Percentiles rank a stretch among this genome's conserved stretches.
phyloP scores from a whole-genome alignment of 768 basidiomycete species.

The Auricularia sp. region DNA sequence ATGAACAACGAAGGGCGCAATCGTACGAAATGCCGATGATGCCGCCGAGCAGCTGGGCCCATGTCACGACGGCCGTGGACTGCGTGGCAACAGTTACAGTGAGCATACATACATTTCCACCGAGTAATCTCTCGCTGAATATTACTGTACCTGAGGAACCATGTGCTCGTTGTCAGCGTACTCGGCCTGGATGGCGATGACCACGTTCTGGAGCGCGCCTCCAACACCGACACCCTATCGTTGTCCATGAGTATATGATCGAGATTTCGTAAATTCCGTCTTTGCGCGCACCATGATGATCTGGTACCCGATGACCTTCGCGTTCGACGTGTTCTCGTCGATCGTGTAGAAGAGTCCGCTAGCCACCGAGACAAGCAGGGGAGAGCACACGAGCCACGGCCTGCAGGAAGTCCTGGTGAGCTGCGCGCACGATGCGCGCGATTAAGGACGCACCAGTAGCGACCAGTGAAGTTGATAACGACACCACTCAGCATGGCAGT shows the following conservation, averaged over 20 bases:
- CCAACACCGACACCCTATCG: slow-evolving; percentile 24
- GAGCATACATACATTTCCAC: no score
- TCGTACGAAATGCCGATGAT: slow-evolving; percentile 16
- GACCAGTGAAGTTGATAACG: slow-evolving; percentile 21
- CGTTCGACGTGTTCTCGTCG: slow-evolving; percentile 14
- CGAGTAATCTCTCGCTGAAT: no score
- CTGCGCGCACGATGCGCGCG: not conserved
- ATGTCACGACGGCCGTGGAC: slow-evolving; percentile 24
- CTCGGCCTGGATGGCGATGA: slow-evolving; percentile 31
- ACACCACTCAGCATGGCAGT: slow-evolving; percentile 17
- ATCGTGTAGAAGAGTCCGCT: slow-evolving; percentile 29
- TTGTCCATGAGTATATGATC: no score
- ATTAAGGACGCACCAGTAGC: slow-evolving; percentile 17
- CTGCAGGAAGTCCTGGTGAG: not conserved
- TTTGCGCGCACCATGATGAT: slow-evolving; percentile 15
- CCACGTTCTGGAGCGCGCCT: slow-evolving; percentile 17
- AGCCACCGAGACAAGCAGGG: slow-evolving; percentile 23
- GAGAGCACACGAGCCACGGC: slow-evolving; percentile 26
- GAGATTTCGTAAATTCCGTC: no score
- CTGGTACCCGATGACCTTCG: slow-evolving; percentile 26
- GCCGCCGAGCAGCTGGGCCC: slow-evolving; percentile 20
- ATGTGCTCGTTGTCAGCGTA: slow-evolving; percentile 20
- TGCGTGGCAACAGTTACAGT: slow-evolving; percentile 12
- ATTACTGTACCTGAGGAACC: slow-evolving; percentile 9
- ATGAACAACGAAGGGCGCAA: slow-evolving; percentile 5